Evolutionary conservation across 495 filamentous ascomycete genomes (phyloP), one percentile per base, ranked within the genome.

Genomic region (Penicillium paxilli): DNA sequence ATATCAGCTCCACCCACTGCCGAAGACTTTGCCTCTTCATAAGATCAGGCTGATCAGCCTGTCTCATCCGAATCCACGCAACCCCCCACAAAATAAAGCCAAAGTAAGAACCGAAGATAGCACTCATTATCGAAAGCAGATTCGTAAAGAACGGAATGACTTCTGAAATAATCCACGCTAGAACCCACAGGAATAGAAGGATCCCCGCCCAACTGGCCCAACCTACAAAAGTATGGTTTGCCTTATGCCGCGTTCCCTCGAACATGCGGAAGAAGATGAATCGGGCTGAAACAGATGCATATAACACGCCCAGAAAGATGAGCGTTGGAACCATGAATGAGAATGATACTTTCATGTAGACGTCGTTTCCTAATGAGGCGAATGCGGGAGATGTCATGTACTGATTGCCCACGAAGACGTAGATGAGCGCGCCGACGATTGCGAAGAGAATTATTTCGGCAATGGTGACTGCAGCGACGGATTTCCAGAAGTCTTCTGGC

Each of bases 31-130:
- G 72, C 1, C 76, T 70, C 54, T 74, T 81, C 42, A 86, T 83
- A 1, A 68, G 68, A 10, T 80, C 69, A 3, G 83, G 80, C 53
- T 85, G 78, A 52, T 91, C 87, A 1, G 80, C 83, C 32, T 73
- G 67, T 16, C 89, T 75, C 89, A 92, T 90, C 19, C 87, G 82
- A 58, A 92, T 77, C 66, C 91, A 92, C 1, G 90, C 90, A 4
- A 89, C 80, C 17, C 88, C 90, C 90, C 89, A 92, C 76, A 92
- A 92, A 63, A 92, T 91, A 72, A 92, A 94, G 16, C 90, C 90
- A 57, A 94, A 94, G 71, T 92, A 92, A 25, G 86, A 89, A 66
- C 92, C 90, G 60, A 94, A 92, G 11, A 94, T 80, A 12, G 88
- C 88, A 56, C 87, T 90, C 88, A 92, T 91, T 46, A 94, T 79